A percentile compares a stretch with the other conserved stretches of the same genome.
Conservation (phyloP, 1,284 basidiomycete genomes). For the Xanthoconium separans region DNA sequence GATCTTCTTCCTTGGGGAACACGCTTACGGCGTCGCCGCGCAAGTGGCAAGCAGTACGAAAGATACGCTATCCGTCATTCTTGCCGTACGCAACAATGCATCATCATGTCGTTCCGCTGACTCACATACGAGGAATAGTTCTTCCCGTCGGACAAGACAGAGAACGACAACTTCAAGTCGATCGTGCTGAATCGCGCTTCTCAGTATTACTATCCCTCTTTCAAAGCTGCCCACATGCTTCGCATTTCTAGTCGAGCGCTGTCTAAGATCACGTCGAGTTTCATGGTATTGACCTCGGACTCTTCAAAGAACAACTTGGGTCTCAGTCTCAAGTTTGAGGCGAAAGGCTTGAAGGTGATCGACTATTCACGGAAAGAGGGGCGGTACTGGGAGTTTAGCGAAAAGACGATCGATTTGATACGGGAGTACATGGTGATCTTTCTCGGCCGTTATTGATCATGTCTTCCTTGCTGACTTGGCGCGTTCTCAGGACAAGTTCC, state of each 20-base stretch:
- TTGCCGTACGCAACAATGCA: conserved; percentile 61
- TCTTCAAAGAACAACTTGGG: conserved; percentile 89
- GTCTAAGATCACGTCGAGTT: conserved; percentile 89
- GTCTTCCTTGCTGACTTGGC: neutral
- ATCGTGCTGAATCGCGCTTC: conserved; percentile 58
- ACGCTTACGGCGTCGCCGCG: conserved; percentile 93
- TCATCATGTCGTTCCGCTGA: conserved; percentile 3
- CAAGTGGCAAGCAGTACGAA: conserved; percentile 77
- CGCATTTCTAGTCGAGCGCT: conserved; percentile 74
- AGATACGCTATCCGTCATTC: conserved; percentile 69
- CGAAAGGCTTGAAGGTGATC: conserved; percentile 93
- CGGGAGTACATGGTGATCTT: conserved; percentile 74
- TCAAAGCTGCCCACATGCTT: conserved; percentile 68
- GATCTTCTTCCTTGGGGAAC: conserved; percentile 94
- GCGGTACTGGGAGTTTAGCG: conserved; percentile 91
- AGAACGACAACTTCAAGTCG: conserved; percentile 76
- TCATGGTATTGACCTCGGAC: conserved; percentile 79
- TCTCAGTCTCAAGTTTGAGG: conserved; percentile 95
- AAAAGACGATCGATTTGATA: conserved; percentile 82
- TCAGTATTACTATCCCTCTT: conserved; percentile 74
- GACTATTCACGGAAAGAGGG: conserved; percentile 89
- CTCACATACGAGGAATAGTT: conserved; percentile 50
- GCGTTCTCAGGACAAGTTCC: conserved; percentile 60
- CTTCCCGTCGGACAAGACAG: conserved; percentile 77
- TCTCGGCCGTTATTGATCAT: neutral